Base-by-base conservation (phyloP, 2,329 filamentous ascomycete species). In the Rhynchosporium agropyri region DNA sequence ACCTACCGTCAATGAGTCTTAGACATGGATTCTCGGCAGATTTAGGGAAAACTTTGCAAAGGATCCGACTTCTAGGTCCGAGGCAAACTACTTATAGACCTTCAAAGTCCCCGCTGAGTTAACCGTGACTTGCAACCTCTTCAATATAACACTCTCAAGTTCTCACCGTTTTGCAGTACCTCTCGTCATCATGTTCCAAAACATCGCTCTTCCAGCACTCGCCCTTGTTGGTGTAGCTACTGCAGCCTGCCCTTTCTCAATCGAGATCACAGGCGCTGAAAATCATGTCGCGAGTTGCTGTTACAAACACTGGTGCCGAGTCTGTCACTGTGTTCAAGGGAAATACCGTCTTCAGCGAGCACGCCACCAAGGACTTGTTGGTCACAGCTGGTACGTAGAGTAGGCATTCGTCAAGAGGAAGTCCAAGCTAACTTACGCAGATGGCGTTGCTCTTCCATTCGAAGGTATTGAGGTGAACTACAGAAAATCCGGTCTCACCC, bases 21-120 rank as follows among this genome's bases (percentile, higher is more conserved):
- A 68, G 60, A 64, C 84, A 78, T 49, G 81, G 81, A 50, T 82
- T 85, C 75, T 75, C 75, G 0, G 40, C 68, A 0, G 66, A 71
- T 4, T 74, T 85, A 1, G 78, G 20, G 20, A 20, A 20, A 20
- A 20, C 20, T 20, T 20, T 20, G n/a, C 26, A 8, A n/a, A 26
- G 43, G 26, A 20, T 7, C 26, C 43, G 43, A 46, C 13, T 46
- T 8, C 43, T 10, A 20, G 43, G 15, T 20, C 43, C n/a, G n/a
- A 20, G n/a, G 4, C n/a, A 4, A 3, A 60, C 50, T 59, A 64
- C 26, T 45, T 57, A 64, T 46, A 65, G 28, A 13, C 12, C 28
- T 26, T 38, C 15, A 33, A 26, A 8, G 3, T 26, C 43, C n/a
- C n/a, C 20, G 15, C 0, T 60, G 1, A 13, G 2, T 28, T 4